phyloP scores from a whole-genome alignment of 306 rosid species.

The Rosa chinensis region DNA sequence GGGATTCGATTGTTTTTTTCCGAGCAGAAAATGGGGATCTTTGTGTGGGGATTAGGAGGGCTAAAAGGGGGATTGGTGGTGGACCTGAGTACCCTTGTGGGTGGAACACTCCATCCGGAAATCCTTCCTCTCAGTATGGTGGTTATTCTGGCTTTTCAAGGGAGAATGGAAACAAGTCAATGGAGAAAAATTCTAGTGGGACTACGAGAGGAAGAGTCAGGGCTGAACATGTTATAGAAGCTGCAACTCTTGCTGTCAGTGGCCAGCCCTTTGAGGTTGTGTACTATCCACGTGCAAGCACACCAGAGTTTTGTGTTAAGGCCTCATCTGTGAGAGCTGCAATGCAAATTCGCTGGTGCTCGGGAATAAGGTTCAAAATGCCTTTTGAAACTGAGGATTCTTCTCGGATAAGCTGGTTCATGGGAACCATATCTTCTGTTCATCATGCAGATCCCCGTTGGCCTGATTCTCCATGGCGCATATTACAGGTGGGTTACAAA shows the following conservation, averaged over 20 bases:
- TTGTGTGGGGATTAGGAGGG: conserved; percentile 92
- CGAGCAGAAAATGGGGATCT: conserved; percentile 89
- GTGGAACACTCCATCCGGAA: conserved; percentile 47
- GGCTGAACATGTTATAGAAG: conserved; percentile 63
- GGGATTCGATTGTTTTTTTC: conserved; percentile 87
- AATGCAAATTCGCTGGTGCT: conserved; percentile 75
- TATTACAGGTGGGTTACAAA: conserved; percentile 58
- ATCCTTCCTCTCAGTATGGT: conserved; percentile 41
- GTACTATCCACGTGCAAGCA: conserved; percentile 83
- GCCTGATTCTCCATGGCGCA: conserved; percentile 98
- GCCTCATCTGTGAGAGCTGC: conserved; percentile 71
- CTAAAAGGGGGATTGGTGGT: conserved; percentile 85
- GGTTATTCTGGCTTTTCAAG: conserved; percentile 38
- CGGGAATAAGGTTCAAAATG: conserved; percentile 97
- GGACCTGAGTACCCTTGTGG: conserved; percentile 56
- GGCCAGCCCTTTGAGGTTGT: conserved; percentile 78
- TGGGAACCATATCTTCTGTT: conserved; percentile 87
- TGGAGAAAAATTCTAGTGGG: conserved; percentile 34
- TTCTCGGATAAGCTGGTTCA: conserved; percentile 95
- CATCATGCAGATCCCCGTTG: conserved; percentile 73
- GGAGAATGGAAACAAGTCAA: conserved; percentile 31
- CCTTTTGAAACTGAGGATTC: conserved; percentile 97
- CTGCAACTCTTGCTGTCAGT: conserved; percentile 68
- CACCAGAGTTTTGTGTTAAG: conserved; percentile 84
- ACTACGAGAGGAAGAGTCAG: conserved; percentile 46